These are phyloP conservation scores for Leishmania tarentolae DNA, from an alignment of 208 protist genomes.

Conservation along the genomic window DNA sequence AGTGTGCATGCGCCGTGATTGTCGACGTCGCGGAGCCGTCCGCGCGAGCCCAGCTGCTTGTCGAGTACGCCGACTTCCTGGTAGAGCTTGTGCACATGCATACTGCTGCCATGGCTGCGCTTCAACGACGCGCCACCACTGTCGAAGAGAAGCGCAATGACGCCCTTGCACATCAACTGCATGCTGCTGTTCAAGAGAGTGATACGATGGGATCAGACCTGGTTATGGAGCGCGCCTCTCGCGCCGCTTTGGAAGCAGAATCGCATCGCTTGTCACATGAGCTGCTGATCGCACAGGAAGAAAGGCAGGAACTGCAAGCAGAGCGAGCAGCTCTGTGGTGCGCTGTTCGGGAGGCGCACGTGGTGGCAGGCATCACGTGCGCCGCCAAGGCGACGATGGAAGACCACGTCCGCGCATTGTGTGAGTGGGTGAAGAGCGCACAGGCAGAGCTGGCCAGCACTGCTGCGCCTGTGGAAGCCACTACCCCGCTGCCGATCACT, in stretches of 20 bases:
- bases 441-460: background rate
- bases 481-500: background rate
- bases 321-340: conserved; percentile 20
- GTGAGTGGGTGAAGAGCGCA: conserved; percentile 10
- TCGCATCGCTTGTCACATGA: background rate
- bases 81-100: conserved; percentile 14
- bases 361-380: conserved; percentile 1
- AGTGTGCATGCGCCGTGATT: conserved; percentile 24
- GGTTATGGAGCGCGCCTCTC: conserved; percentile 7
- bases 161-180: conserved; percentile 3
- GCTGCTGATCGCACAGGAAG: conserved; percentile 5
- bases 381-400: conserved; percentile 10
- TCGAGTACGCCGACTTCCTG: conserved; percentile 11
- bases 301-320: conserved; percentile 10
- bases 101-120: background rate
- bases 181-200: conserved; percentile 5
- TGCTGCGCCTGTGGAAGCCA: background rate
- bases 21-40: conserved; percentile 33
- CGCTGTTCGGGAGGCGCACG: conserved; percentile 4
- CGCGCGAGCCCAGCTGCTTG: conserved; percentile 18
- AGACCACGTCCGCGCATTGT: conserved; percentile 19
- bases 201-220: conserved; percentile 1
- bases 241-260: conserved; percentile 22
- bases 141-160: conserved; percentile 2
- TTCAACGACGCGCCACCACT: conserved; percentile 8